phyloP scores from a whole-genome alignment of 192 early-diverging fungal genomes.

The Jimgerdemannia flammicorona region DNA sequence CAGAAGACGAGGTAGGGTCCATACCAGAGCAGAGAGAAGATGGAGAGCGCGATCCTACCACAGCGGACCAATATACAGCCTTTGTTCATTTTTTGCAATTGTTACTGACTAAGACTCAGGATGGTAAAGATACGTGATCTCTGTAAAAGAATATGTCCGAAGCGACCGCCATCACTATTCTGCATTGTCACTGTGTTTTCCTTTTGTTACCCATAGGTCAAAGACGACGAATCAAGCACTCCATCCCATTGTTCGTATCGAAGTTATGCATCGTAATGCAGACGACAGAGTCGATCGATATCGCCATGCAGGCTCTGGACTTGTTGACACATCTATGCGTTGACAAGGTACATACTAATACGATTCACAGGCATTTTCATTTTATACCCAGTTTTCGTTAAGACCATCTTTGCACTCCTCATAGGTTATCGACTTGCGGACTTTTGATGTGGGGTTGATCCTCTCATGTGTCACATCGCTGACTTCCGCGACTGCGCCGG shows the following conservation, averaged over 20 bases:
- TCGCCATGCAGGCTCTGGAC: constrained; percentile 26
- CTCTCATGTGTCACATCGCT: constrained; percentile 26
- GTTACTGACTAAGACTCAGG: constrained; percentile 10
- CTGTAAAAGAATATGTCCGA: neutral
- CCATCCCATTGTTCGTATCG: constrained; percentile 30
- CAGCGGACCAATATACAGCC: neutral
- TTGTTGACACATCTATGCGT: constrained; percentile 33
- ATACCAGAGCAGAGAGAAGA: constrained; percentile 12
- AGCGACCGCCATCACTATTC: neutral
- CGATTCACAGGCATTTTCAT: too few species aligned
- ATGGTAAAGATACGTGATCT: constrained; percentile 5
- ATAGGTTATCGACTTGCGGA: constrained; percentile 31
- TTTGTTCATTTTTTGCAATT: constrained; percentile 13
- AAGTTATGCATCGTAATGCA: constrained; percentile 34
- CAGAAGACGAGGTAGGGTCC: constrained; percentile 9
- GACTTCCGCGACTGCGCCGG: constrained; percentile 5
- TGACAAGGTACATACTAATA: constrained; percentile 18
- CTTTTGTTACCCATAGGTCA: constrained; percentile 20
- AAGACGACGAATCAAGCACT: constrained; percentile 30
- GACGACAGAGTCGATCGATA: constrained; percentile 27
- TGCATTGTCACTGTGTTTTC: neutral
- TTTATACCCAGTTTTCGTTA: neutral
- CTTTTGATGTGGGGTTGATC: constrained; percentile 40
- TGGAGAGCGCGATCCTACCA: neutral
- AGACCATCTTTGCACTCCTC: constrained; percentile 16